phyloP scores from a whole-genome alignment of 139 green algal genomes.

The Volvox reticuliferus region DNA sequence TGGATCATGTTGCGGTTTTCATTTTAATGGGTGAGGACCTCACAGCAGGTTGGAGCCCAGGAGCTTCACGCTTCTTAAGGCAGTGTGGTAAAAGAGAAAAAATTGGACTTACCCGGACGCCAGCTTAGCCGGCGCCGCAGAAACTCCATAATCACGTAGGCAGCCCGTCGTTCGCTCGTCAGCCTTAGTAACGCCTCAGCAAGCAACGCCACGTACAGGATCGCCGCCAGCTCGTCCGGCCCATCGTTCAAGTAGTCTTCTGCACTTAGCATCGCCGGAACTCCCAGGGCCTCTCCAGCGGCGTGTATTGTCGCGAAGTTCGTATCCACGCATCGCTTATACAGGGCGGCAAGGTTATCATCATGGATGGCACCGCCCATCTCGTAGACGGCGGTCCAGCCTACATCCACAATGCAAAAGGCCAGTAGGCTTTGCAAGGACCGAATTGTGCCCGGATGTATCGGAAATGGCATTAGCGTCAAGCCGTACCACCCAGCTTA shows the following conservation, averaged over 20 bases:
- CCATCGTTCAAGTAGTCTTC: constrained; percentile 77
- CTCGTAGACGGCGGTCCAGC: constrained; percentile 69
- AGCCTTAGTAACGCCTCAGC: constrained; percentile 81
- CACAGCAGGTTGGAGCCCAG: too few relatives aligned
- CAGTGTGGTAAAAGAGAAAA: not conserved
- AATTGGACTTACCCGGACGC: not conserved
- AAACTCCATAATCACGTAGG: constrained; percentile 69
- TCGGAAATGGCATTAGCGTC: not conserved
- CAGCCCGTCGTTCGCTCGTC: constrained; percentile 79
- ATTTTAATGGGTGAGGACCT: too few relatives aligned
- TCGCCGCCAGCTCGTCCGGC: constrained; percentile 76
- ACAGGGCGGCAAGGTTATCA: constrained; percentile 46
- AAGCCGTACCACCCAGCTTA: not conserved
- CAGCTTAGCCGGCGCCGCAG: constrained; percentile 69
- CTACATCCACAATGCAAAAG: constrained; percentile 10
- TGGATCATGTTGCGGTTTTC: too few relatives aligned
- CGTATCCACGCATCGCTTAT: constrained; percentile 59
- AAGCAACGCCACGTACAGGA: constrained; percentile 83
- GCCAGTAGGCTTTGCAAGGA: not conserved
- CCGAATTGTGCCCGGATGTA: not conserved
- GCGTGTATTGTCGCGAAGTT: constrained; percentile 80
- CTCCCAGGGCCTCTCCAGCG: constrained; percentile 66
- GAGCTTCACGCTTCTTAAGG: too few relatives aligned
- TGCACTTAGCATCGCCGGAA: constrained; percentile 78
- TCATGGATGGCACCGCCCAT: constrained; percentile 59